Evolutionary conservation across 768 basidiomycete genomes (phyloP), one percentile per base, ranked within the genome.

Genomic region (Panaeolus cyanescens): DNA sequence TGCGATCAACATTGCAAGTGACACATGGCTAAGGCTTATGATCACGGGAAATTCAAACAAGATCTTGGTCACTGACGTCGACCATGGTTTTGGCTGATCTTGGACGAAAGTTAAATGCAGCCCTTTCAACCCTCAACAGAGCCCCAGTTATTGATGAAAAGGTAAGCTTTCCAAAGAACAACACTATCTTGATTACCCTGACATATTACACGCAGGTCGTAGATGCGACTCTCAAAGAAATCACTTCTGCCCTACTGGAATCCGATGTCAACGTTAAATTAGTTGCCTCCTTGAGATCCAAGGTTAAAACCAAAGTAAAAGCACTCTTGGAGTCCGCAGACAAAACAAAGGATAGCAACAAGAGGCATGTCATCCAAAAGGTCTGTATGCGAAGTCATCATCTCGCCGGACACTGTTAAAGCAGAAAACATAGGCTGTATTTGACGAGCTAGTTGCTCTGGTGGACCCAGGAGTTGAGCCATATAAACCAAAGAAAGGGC

Each of bases 251-350:
- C 9, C 79, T 99, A 32, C 85, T 99, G 42, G 96, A 99, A 75
- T 90, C 95, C 19, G 97, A 99, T 77, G 96, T 99, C 65, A 99
- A 99, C 72, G 96, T 99, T 68, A 97, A 96, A 74, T 86, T 99
- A 20, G 97, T 98, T 19, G 85, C 93, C 5, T 86, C 87, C 36
- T 74, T 97, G 59, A 86, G 95, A 64, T 87, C 90, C 64, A 95
- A 94, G 74, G 94, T 99, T 70, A 95, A 96, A 75, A 79, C 85
- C 3, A 95, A 94, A 71, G 93, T 96, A 58, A 91, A 97, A 72
- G 85, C 92, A 5, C 80, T 89, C 20, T 71, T 95, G 22, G 94
- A 95, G 66, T 76, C 79, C 30, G 80, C 75, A 32, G 76, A 82
- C 28, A 92, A 91, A 68, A 82, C 86, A 33, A 92, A 90, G 68